A percentile compares a stretch with the other conserved stretches of the same genome.
Conservation (phyloP, 305 asterid species). For the Solanum aculeatissimum region DNA sequence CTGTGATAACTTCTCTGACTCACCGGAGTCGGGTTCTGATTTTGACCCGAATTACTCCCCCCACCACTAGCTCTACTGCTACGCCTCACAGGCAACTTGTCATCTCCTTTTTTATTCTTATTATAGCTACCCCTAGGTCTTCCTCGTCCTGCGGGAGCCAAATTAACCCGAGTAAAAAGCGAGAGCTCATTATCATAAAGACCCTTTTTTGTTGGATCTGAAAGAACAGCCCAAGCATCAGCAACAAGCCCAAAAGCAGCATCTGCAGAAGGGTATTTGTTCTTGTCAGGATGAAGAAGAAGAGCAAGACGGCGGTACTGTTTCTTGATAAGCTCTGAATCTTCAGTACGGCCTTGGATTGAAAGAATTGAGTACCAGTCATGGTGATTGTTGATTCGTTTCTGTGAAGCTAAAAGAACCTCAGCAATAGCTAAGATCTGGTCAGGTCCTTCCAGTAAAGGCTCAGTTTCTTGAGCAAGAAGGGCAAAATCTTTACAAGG, state of each 20-base stretch:
- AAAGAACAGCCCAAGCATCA: conserved; percentile 72
- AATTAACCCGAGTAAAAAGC: conserved; percentile 51
- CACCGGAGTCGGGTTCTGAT: not conserved
- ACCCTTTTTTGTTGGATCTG: conserved; percentile 56
- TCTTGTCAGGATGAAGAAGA: conserved; percentile 89
- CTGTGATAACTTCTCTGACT: not conserved
- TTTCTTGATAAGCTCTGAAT: conserved; percentile 47
- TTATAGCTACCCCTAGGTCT: conserved; percentile 14
- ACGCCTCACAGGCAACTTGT: conserved; percentile 67
- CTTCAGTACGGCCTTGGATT: conserved; percentile 44
- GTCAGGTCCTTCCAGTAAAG: conserved; percentile 79
- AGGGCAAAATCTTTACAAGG: conserved; percentile 69
- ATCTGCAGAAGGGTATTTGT: conserved; percentile 68
- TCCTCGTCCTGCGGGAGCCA: conserved; percentile 24
- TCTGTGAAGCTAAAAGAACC: conserved; percentile 54
- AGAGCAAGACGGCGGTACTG: conserved; percentile 87
- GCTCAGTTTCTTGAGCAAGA: conserved; percentile 90
- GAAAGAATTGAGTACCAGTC: conserved; percentile 85
- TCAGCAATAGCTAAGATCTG: conserved; percentile 89
- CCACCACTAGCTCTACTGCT: conserved; percentile 19
- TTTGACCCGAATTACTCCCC: conserved; percentile 1
- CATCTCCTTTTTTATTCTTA: not conserved
- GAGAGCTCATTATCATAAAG: conserved; percentile 43
- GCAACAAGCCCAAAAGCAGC: conserved; percentile 79
- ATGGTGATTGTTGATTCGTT: conserved; percentile 39